Percentiles rank a stretch among this genome's conserved stretches.
Evolutionary conservation across 2,329 filamentous ascomycete species (phyloP).

Genomic region (Diplodia scrobiculata): DNA sequence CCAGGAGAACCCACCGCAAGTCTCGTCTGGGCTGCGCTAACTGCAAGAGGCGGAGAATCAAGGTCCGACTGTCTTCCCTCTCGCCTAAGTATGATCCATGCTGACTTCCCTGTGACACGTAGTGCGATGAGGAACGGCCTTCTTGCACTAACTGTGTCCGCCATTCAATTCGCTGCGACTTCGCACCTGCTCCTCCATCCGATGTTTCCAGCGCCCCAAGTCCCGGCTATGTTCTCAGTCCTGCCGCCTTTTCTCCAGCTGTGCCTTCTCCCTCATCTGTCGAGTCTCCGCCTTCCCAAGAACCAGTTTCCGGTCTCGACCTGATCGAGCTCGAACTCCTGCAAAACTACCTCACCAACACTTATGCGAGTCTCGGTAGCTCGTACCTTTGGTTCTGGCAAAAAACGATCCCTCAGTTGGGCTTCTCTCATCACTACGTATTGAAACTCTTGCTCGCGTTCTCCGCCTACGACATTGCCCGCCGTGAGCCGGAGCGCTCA

Average conservation of each 20-base stretch:
- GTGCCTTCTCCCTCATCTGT: neutral
- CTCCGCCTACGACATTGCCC: conserved; percentile 47
- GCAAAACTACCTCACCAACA: conserved; percentile 39
- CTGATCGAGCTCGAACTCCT: conserved; percentile 39
- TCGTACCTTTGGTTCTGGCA: conserved; percentile 33
- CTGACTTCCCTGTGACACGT: neutral
- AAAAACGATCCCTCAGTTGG: conserved; percentile 27
- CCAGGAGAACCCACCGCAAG: conserved; percentile 20
- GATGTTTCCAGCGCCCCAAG: neutral
- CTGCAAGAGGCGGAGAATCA: conserved; percentile 23
- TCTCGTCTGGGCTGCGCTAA: conserved; percentile 19
- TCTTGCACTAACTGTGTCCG: conserved; percentile 39
- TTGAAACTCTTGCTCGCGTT: conserved; percentile 49
- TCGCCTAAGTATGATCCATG: neutral
- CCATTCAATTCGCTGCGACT: conserved; percentile 36
- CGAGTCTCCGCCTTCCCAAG: neutral
- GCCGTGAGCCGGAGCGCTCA: conserved; percentile 2
- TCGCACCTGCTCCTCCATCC: conserved; percentile 30
- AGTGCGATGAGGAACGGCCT: conserved; percentile 40
- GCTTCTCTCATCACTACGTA: conserved; percentile 42
- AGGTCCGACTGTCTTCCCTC: neutral
- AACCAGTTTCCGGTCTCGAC: conserved; percentile 28
- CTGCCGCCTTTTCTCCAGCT: conserved; percentile 26
- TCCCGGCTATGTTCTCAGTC: conserved; percentile 15
- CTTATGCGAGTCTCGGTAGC: conserved; percentile 34